These are phyloP conservation scores for Escallonia herrerae DNA, from an alignment of 129 eudicot genomes.

Conservation along the genomic window DNA sequence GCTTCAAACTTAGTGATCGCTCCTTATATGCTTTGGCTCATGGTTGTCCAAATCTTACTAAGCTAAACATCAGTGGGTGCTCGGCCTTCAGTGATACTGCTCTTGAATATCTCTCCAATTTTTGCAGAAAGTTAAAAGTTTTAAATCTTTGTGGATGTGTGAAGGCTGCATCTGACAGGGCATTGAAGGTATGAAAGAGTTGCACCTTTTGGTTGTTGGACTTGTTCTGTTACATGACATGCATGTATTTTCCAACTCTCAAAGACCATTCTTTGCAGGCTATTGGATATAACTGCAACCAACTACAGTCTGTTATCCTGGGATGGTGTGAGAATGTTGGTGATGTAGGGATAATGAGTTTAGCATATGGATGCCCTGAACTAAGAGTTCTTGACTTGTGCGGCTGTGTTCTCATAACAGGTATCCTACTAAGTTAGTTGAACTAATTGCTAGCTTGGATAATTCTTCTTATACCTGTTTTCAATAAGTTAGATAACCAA, in stretches of 20 bases:
- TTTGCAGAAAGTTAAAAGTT: constrained; percentile 58
- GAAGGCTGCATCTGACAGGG: constrained; percentile 76
- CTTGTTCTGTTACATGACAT: background rate
- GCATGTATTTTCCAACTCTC: background rate
- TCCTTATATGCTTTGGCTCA: constrained; percentile 83
- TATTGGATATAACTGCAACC: constrained; percentile 61
- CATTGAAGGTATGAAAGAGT: constrained; percentile 51
- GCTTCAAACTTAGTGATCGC: constrained; percentile 75
- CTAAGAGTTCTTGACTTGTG: constrained; percentile 79
- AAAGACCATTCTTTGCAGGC: constrained; percentile 40
- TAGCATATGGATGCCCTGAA: constrained; percentile 87
- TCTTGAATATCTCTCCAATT: constrained; percentile 52
- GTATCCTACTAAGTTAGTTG: constrained; percentile 20
- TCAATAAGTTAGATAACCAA: too few species aligned
- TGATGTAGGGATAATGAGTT: constrained; percentile 77
- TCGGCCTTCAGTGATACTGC: constrained; percentile 68
- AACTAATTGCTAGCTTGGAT: background rate
- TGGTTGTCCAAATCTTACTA: constrained; percentile 66
- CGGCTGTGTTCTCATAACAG: constrained; percentile 92
- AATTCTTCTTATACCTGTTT: too few species aligned
- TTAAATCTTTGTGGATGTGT: constrained; percentile 94
- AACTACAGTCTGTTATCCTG: constrained; percentile 63
- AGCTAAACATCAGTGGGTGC: constrained; percentile 88
- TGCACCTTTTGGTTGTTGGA: background rate
- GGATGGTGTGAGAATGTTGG: constrained; percentile 95